phyloP scores from a whole-genome alignment of 2,329 filamentous ascomycete genomes.

The Neofusicoccum sp. region DNA sequence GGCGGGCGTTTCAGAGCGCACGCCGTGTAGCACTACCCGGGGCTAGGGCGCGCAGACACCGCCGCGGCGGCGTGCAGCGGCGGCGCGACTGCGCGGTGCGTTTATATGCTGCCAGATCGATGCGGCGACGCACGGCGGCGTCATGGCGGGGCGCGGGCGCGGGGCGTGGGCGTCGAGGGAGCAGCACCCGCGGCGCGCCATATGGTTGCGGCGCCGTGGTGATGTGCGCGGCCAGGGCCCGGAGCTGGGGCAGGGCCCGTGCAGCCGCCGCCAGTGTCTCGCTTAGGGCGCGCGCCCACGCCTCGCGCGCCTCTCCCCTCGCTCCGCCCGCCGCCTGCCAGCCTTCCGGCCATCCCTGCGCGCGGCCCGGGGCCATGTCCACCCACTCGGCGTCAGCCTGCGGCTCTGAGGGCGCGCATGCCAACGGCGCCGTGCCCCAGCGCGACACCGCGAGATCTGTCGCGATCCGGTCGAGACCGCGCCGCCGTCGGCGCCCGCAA shows the following conservation, averaged over 20 bases:
- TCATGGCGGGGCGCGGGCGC: too few relatives aligned
- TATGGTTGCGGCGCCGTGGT: not conserved
- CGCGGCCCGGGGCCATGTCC: conserved; percentile 10
- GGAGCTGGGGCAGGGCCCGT: conserved; percentile 6
- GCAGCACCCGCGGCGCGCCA: not conserved
- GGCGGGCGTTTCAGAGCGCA: conserved; percentile 5
- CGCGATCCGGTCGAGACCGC: not conserved
- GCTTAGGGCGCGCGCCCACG: conserved; percentile 1
- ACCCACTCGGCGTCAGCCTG: conserved; percentile 16
- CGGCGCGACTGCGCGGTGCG: not conserved
- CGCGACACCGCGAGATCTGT: not conserved
- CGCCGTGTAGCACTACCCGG: not conserved
- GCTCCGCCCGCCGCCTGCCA: conserved; percentile 13
- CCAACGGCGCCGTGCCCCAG: not conserved
- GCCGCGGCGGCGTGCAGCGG: not conserved
- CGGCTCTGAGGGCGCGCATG: conserved; percentile 11
- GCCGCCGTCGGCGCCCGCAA: not conserved
- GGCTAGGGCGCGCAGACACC: not conserved
- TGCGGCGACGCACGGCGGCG: not conserved
- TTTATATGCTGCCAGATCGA: conserved; percentile 12
- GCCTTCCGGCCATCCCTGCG: conserved; percentile 2
- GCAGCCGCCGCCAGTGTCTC: conserved; percentile 19
- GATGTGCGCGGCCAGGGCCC: conserved; percentile 9
- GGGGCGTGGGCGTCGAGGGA: too few relatives aligned
- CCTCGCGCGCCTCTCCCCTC: conserved; percentile 10